Evolutionary conservation across 2,329 filamentous ascomycete species (phyloP), one percentile per base, ranked within the genome.

Genomic region (Fusarium tanahbumbuense): DNA sequence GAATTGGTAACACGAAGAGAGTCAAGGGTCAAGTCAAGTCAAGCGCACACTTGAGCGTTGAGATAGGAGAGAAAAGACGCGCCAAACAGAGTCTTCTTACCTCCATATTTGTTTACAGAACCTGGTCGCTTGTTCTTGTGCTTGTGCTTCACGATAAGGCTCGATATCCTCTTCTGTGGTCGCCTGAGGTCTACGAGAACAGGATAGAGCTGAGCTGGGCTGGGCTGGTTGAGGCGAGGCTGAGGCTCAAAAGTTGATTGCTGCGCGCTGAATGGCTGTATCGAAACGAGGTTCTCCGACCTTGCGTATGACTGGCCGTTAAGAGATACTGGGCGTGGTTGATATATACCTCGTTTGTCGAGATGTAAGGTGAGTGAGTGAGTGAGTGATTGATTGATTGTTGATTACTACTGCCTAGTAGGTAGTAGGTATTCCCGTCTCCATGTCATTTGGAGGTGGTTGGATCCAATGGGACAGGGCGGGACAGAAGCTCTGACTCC

Each of bases 171-270:
- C n/a, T 52, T 40, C 48, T 52, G 13, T 27, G 13, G 16, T 25
- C 22, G 9, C 53, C 34, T 71, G 20, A 48, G 60, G 41, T 47
- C 16, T 58, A 18, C 18, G 34, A 37, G 34, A 37, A n/a, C 34
- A 37, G 18, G 18, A 37, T 6, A 37, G 18, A 37, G 6, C 34
- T 34, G 37, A 44, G 58, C 53, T 68, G 46, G 46, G 44, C 44
- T 41, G 42, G 46, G 42, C 41, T 30, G 47, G n/a, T 54, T 37
- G 47, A 49, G 27, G 28, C 54, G 48, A 69, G 65, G 64, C 63
- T 63, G 45, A 70, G 67, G 68, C 68, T 65, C 59, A 60, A 46
- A 55, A 56, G 44, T 56, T 44, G 49, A 64, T 54, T 58, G 25
- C 50, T 64, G 45, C 6, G 20, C 22, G 54, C 47, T 64, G 48